Conservation (phyloP, 1,139 yeast species). For the Debaryomyces fabryi region DNA sequence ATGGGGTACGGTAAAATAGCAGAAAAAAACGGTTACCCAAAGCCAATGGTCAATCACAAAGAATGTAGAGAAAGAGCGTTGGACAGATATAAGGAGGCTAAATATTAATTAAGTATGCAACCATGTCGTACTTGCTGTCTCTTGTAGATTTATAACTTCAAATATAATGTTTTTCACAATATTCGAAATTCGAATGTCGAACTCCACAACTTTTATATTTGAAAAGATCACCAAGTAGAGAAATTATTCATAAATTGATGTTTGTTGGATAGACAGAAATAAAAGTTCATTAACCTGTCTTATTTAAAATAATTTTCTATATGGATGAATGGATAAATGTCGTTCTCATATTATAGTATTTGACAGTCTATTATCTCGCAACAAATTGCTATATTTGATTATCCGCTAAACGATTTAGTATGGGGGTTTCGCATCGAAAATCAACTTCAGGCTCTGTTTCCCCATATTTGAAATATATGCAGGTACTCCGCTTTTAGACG, state of each 20-base stretch:
- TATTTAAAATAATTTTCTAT: too few relatives aligned
- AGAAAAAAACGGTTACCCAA: conserved; percentile 38
- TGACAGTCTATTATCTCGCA: not conserved
- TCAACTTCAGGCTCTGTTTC: not conserved
- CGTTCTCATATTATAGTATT: not conserved
- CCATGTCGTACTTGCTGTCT: not conserved
- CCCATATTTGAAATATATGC: not conserved
- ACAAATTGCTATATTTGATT: not conserved
- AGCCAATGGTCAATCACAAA: conserved; percentile 44
- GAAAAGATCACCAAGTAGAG: too few relatives aligned
- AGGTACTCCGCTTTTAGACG: not conserved
- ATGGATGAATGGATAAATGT: too few relatives aligned
- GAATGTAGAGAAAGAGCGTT: conserved; percentile 40
- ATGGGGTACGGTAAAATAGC: conserved; percentile 19
- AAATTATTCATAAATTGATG: too few relatives aligned
- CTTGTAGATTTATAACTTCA: not conserved
- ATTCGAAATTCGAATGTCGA: too few relatives aligned
- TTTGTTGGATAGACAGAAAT: too few relatives aligned
- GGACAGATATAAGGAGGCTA: conserved; percentile 38
- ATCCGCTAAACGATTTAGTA: not conserved
- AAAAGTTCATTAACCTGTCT: too few relatives aligned
- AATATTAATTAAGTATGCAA: conserved; percentile 14
- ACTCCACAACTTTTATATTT: too few relatives aligned
- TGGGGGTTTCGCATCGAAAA: not conserved
- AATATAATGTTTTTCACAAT: too few relatives aligned